Evolutionary conservation across 306 rosid genomes (phyloP), one percentile per base, ranked within the genome.

Genomic region (Albizia julibrissin): DNA sequence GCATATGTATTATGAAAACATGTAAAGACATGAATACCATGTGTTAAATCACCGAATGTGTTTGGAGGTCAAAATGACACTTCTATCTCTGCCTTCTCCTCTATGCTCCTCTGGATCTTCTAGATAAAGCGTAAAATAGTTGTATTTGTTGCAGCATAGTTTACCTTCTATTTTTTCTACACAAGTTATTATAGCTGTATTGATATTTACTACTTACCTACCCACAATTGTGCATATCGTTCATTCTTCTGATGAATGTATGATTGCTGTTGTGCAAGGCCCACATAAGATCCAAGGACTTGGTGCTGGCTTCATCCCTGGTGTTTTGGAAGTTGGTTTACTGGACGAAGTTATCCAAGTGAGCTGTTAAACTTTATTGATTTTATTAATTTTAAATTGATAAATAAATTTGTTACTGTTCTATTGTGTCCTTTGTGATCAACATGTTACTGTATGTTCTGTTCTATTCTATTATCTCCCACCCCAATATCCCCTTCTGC

Each of bases 261-360:
- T 69, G 21, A 12, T 79, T 83, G 27, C 85, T 43, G 22, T 39
- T 87, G 80, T 79, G 59, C 40, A 85, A 95, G 98, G 98, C 33
- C 97, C 98, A 16, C 97, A 95, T 87, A 95, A 95, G 90, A 95
- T 95, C 90, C 97, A 95, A 90, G 98, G 98, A 85, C 88, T 95
- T 82, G 98, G 97, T 47, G 98, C 98, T 69, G 98, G 98, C 82
- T 93, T 95, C 90, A 89, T 95, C 84, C 98, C 98, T 78, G 98
- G 93, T 87, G 93, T 95, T 81, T 85, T 95, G 88, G 98, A 93
- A 9, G 85, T 91, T 58, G 68, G 34, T 89, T 46, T 91, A 73
- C 71, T 95, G 19, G 95, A 93, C 81, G 98, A 90, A 91, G 93
- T 90, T 83, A 76, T 95, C 81, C 98, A 93, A 88, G 98, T 95